Percentiles rank a stretch among this genome's conserved stretches.
phyloP scores from a whole-genome alignment of 2,329 filamentous ascomycete genomes.

The Pseudogymnoascus sp. region DNA sequence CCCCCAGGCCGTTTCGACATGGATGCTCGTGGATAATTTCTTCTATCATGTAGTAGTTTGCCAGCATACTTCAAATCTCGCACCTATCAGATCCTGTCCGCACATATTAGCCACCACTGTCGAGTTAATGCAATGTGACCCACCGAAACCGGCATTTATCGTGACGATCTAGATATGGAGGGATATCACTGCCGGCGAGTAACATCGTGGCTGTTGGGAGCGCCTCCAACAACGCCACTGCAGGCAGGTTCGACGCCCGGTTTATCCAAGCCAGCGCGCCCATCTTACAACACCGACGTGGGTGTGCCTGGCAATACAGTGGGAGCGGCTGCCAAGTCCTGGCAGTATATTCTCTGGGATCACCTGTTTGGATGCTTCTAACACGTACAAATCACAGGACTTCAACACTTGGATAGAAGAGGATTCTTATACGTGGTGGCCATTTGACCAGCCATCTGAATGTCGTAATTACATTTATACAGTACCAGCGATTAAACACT shows the following conservation, averaged over 20 bases:
- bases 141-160: background rate
- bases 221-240: background rate
- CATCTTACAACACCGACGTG: background rate
- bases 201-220: background rate
- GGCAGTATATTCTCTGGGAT: background rate
- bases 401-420: background rate
- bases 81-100: background rate
- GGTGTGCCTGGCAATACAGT: background rate
- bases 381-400: background rate
- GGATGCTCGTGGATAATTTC: background rate
- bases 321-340: background rate
- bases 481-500: constrained; percentile 8
- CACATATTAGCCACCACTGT: background rate
- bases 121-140: background rate
- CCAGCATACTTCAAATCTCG: background rate
- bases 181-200: background rate
- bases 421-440: background rate
- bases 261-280: background rate
- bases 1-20: background rate
- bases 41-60: background rate
- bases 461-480: constrained; percentile 6
- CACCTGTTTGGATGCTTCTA: background rate
- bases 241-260: background rate
- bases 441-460: background rate
- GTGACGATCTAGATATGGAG: background rate